Percentiles rank a stretch among this genome's conserved stretches.
Evolutionary conservation across 2,329 filamentous ascomycete genomes (phyloP).

Genomic region (Talaromyces sp.): DNA sequence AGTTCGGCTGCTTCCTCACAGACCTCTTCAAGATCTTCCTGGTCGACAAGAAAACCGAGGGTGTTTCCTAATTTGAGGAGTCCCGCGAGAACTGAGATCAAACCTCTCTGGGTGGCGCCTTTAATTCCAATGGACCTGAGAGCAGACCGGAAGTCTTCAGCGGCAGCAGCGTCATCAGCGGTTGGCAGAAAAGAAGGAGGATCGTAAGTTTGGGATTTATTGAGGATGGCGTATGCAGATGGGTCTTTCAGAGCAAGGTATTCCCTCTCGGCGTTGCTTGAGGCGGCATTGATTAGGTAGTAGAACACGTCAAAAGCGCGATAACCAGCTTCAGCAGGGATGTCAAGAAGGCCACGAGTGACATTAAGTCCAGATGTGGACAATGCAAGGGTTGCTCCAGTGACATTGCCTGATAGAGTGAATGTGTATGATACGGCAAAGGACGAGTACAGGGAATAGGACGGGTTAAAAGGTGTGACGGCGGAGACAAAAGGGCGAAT

Average conservation of each 20-base stretch:
- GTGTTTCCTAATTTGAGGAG: conserved; percentile 90
- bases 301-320: conserved; percentile 98
- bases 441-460: conserved; percentile 71
- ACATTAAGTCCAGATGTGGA: conserved; percentile 88
- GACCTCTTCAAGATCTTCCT: conserved; percentile 75
- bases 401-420: conserved; percentile 72
- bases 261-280: conserved; percentile 81
- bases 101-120: conserved; percentile 70
- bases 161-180: conserved; percentile 84
- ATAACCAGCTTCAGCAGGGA: conserved; percentile 74
- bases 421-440: conserved; percentile 77
- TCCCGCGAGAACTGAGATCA: conserved; percentile 81
- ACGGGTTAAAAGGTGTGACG: conserved; percentile 85
- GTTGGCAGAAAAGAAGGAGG: conserved; percentile 86
- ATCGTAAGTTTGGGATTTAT: conserved; percentile 76
- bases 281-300: conserved; percentile 87
- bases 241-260: conserved; percentile 75
- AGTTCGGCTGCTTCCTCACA: conserved; percentile 87
- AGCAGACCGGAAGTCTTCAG: conserved; percentile 84
- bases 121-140: conserved; percentile 93
- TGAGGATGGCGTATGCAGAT: conserved; percentile 71
- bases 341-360: conserved; percentile 67
- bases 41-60: conserved; percentile 75
- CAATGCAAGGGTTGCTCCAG: conserved; percentile 68
- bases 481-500: conserved; percentile 81